Evolutionary conservation across 2,329 filamentous ascomycete genomes (phyloP), one percentile per base, ranked within the genome.

Genomic region (Karstenula rhodostoma): DNA sequence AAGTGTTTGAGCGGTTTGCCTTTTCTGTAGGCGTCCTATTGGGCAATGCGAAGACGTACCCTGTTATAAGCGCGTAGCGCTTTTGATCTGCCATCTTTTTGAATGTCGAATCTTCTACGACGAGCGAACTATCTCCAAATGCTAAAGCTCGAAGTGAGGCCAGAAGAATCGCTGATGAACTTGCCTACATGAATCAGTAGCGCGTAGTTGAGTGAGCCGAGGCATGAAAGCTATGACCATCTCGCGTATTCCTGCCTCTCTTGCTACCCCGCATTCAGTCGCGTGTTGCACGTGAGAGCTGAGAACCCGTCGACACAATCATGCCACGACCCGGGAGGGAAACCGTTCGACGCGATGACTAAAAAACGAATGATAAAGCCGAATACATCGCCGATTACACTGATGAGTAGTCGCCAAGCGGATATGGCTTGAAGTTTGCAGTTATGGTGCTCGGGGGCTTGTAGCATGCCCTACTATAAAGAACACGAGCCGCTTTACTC

Each of bases 51-150:
- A 17, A 46, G 35, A 29, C 72, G 57, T 67, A 79, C 75, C 77
- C 77, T 4, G 77, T 79, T 32, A 79, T 73, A 37, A 79, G 52
- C 23, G 73, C 77, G 50, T 74, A 76, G 59, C 71, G 73, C 52
- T 67, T 67, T 8, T 52, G 37, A 17, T 51, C 56, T 10, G 55
- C 55, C 65, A 67, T 51, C 9, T 2, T 32, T 13, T 51, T 3
- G 1, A 23, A 8, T 23, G 19, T 19, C 7, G 19, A 12, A 2
- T 19, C n/a, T 44, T n/a, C 25, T 22, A 12, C 27, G 6, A 32
- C 42, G 19, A 22, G 5, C 13, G 37, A n/a, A 40, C 9, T n/a
- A 9, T 9, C 37, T 40, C n/a, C 37, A 40, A n/a, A 40, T n/a
- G n/a, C 1, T 19, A 1, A 8, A 40, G 4, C 17, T 19, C n/a